A percentile compares a stretch with the other conserved stretches of the same genome.
phyloP scores from a whole-genome alignment of 192 early-diverging fungal species.

The Diversispora eburnea region DNA sequence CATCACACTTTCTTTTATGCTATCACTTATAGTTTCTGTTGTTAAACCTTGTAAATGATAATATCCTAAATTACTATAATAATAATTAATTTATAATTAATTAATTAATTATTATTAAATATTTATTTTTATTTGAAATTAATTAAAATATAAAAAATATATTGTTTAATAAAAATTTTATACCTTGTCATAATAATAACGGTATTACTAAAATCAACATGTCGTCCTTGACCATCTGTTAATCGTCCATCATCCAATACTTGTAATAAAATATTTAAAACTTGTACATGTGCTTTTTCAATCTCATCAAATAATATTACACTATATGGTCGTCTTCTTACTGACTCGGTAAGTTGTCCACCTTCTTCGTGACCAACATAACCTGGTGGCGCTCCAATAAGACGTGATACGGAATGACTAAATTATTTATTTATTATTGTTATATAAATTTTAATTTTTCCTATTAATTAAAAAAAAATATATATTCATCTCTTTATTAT shows the following conservation, averaged over 20 bases:
- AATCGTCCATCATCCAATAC: conserved; percentile 93
- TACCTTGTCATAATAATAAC: conserved; percentile 96
- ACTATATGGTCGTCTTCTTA: conserved; percentile 87
- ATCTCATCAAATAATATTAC: conserved; percentile 98
- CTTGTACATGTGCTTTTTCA: conserved; percentile 91
- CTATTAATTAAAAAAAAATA: background rate
- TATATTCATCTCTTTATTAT: background rate
- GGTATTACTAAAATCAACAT: conserved; percentile 93
- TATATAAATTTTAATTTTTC: background rate
- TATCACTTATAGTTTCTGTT: conserved; percentile 35
- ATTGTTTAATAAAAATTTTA: background rate
- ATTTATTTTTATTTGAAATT: background rate
- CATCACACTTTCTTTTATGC: conserved; percentile 64
- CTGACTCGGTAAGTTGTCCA: conserved; percentile 91
- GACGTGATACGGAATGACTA: conserved; percentile 75
- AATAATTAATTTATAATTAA: background rate
- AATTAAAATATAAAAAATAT: background rate
- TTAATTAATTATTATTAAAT: background rate
- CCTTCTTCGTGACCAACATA: conserved; percentile 97
- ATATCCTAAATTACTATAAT: conserved; percentile 26
- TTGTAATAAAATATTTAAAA: conserved; percentile 76
- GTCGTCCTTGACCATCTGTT: conserved; percentile 86
- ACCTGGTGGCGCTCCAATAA: conserved; percentile 95
- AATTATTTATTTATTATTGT: background rate
- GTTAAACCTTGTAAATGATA: conserved; percentile 17